These are phyloP conservation scores for Solanum pennellii DNA, from an alignment of 257 asterid species.

Conservation along the genomic window DNA sequence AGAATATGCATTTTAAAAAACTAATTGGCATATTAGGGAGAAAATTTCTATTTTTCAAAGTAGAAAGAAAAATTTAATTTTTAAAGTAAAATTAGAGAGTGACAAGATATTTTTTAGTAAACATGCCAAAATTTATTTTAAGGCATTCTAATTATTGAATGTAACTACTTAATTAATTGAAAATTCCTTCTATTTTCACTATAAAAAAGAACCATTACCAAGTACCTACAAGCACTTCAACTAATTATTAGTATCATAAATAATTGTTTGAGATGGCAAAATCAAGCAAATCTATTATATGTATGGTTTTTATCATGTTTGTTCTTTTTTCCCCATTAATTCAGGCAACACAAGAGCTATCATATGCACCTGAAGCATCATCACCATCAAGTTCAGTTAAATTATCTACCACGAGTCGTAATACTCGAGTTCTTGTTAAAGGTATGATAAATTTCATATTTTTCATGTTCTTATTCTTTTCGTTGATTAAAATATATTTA, in stretches of 20 bases:
- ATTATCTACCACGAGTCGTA: neutral
- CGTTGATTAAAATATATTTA: no score
- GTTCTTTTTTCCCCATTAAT: neutral
- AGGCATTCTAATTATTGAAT: neutral
- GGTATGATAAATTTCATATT: neutral
- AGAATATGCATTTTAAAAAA: no score
- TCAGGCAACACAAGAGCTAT: neutral
- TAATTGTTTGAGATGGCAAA: neutral
- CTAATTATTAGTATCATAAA: neutral
- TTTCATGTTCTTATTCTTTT: no score
- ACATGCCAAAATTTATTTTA: neutral
- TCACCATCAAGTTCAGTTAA: neutral
- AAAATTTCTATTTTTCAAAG: no score
- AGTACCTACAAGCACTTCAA: neutral
- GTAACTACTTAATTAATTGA: neutral
- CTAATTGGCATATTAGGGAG: neutral
- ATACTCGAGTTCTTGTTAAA: neutral
- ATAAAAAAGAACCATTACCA: neutral
- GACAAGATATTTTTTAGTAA: neutral
- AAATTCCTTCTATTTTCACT: neutral
- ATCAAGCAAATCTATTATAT: neutral
- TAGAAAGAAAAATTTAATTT: neutral
- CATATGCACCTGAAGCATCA: neutral
- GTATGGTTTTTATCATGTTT: neutral
- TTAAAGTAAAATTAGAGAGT: neutral